Base-by-base conservation (phyloP, 2,329 filamentous ascomycete species). In the Talaromyces verruculosus region DNA sequence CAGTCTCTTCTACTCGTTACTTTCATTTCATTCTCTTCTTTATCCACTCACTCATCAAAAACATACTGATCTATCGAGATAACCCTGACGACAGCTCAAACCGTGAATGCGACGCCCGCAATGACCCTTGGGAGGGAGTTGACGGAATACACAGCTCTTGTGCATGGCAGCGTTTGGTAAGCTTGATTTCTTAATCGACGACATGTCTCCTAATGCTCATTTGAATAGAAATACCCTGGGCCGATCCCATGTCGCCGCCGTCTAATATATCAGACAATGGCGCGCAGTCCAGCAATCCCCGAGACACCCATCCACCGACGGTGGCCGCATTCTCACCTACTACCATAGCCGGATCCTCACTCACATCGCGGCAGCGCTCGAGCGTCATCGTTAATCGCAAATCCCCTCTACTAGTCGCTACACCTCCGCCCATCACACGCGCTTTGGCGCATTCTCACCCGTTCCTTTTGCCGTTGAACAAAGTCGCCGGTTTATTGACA, bases 331-430 rank as follows among this genome's bases (percentile, higher is more conserved):
- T 99, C 82, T 95, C 94, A 5, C 93, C 95, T 37, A 86, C 89
- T 25, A 92, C 90, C 25, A 86, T 93, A 70, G 89, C 88, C 53
- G 87, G 89, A 65, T 85, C 86, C 43, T 85, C 88, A 5, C 84
- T 89, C 57, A 86, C 88, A 43, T 88, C 88, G 49, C 90, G 91
- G 74, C 90, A 94, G 68, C 88, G 92, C 55, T 96, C 92, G 19
- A 96, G 92, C 65, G 93, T 99, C 71, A 88, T 98, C 71, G 93
- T 99, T 22, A 93, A 98, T 79, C 94, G 97, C 78, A 99, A 98
- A 80, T 97, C 92, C 17, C 95, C 95, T 11, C 81, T 99, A 55
- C 85, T 99, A 19, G 89, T 96, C 67, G 93, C 94, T 17, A 99
- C 95, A 10, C 95, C 95, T 51, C 95, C 95, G 1, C 92, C 97